A percentile compares a stretch with the other conserved stretches of the same genome.
Evolutionary conservation across 176 grass and related monocot species (phyloP).

Genomic region (Ensete glaucum): DNA sequence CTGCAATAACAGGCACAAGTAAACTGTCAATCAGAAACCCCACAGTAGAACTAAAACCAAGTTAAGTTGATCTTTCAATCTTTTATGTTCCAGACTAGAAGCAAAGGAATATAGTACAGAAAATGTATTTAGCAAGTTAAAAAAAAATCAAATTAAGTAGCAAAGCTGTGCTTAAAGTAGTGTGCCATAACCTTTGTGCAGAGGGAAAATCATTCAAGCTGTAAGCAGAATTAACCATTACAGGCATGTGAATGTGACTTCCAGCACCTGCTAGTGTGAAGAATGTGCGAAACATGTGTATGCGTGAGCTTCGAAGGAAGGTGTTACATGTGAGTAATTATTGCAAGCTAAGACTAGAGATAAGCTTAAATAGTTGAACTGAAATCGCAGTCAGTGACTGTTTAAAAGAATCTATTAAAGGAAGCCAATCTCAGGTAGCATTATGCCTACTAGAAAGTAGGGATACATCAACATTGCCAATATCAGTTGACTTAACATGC

Average conservation of each 20-base stretch:
- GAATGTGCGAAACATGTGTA: constrained; percentile 85
- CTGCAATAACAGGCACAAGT: constrained; percentile 26
- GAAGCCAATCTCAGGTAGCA: not conserved
- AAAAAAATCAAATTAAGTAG: constrained; percentile 19
- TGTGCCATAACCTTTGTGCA: constrained; percentile 97
- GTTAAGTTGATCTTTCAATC: not conserved
- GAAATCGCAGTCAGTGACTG: not conserved
- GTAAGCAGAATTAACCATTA: constrained; percentile 92
- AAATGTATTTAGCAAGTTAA: not conserved
- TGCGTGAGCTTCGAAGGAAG: constrained; percentile 45
- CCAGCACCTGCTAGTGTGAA: constrained; percentile 92
- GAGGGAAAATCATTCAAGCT: constrained; percentile 88
- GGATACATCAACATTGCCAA: not conserved
- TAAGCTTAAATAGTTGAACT: constrained; percentile 5
- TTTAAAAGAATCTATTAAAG: not conserved
- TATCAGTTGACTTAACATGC: not conserved
- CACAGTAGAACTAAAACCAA: not conserved
- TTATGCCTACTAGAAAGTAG: not conserved
- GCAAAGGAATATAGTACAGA: not conserved
- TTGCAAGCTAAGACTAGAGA: constrained; percentile 1
- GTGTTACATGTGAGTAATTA: constrained; percentile 41
- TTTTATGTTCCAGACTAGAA: not conserved
- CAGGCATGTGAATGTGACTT: constrained; percentile 92
- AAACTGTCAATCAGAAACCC: not conserved
- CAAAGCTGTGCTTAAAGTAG: constrained; percentile 63